Evolutionary conservation across 108 stramenopile genomes (phyloP).

Genomic region (Chaetoceros tenuissimus): DNA sequence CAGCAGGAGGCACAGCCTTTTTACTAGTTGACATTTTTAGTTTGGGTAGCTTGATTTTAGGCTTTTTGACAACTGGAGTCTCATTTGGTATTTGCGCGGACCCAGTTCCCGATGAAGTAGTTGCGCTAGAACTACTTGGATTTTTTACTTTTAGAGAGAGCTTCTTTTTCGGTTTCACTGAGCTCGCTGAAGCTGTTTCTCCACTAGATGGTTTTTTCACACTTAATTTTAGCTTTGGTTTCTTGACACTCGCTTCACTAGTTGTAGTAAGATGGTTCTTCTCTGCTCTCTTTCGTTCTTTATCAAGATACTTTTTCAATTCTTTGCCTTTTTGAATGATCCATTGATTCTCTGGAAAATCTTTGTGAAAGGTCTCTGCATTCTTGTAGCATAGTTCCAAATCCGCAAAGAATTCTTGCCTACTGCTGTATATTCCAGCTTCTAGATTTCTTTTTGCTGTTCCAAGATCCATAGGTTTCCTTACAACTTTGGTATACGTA

Average conservation of each 20-base stretch:
- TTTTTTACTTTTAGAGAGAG: too few relatives aligned
- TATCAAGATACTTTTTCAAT: constrained; percentile 50
- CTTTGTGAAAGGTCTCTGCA: constrained; percentile 54
- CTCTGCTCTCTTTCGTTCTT: constrained; percentile 43
- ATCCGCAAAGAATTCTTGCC: constrained; percentile 38
- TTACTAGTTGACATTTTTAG: not conserved
- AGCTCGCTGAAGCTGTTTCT: too few relatives aligned
- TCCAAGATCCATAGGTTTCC: constrained; percentile 56
- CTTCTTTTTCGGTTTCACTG: too few relatives aligned
- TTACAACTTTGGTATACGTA: constrained; percentile 43
- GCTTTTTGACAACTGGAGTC: not conserved
- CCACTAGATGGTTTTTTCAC: too few relatives aligned
- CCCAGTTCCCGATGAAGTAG: too few relatives aligned
- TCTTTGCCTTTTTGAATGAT: constrained; percentile 55
- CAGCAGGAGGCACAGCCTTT: not conserved
- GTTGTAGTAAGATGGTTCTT: not conserved
- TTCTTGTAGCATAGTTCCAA: constrained; percentile 47
- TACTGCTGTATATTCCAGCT: constrained; percentile 27
- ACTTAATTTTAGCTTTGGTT: too few relatives aligned
- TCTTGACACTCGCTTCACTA: too few relatives aligned
- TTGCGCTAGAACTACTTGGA: too few relatives aligned
- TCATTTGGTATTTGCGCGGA: too few relatives aligned
- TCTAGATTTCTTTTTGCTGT: constrained; percentile 56
- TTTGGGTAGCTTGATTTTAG: too few relatives aligned
- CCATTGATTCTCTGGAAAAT: constrained; percentile 37